phyloP scores from a whole-genome alignment of 805 yeast genomes.

The Lipomyces oligophaga region DNA sequence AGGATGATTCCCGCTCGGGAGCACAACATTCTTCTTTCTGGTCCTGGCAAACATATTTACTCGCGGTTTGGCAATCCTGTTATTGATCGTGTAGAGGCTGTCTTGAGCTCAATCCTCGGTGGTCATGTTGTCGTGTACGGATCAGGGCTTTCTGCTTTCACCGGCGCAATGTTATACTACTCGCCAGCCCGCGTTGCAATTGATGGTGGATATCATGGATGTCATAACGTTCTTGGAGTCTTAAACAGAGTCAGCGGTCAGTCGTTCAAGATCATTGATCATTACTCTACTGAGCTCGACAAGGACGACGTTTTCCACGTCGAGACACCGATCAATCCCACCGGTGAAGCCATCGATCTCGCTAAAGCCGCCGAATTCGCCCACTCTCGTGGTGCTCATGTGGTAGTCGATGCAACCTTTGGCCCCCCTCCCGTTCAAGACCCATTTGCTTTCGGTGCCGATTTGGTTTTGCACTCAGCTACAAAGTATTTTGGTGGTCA shows the following conservation, averaged over 20 bases:
- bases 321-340: slow-evolving; percentile 88
- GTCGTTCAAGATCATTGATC: slow-evolving; percentile 43
- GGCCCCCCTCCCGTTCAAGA: slow-evolving; percentile 89
- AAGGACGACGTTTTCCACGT: slow-evolving; percentile 76
- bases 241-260: slow-evolving; percentile 56
- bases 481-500: slow-evolving; percentile 97
- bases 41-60: slow-evolving; percentile 48
- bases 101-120: slow-evolving; percentile 56
- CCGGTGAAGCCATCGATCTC: slow-evolving; percentile 63
- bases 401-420: slow-evolving; percentile 80
- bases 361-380: slow-evolving; percentile 62
- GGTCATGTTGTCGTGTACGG: slow-evolving; percentile 67
- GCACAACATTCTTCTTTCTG: slow-evolving; percentile 30
- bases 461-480: slow-evolving; percentile 86
- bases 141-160: slow-evolving; percentile 78
- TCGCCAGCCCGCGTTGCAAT: slow-evolving; percentile 73
- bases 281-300: slow-evolving; percentile 46
- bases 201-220: slow-evolving; percentile 83
- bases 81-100: slow-evolving; percentile 60
- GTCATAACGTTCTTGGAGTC: slow-evolving; percentile 64
- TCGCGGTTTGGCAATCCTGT: slow-evolving; percentile 77
- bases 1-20: slow-evolving; percentile 46
- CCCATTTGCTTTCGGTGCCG: slow-evolving; percentile 80
- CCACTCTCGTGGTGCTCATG: slow-evolving; percentile 68
- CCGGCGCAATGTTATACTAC: slow-evolving; percentile 62